Evolutionary conservation across 306 rosid species (phyloP), one percentile per base, ranked within the genome.

Genomic region (Canavalia ensiformis): DNA sequence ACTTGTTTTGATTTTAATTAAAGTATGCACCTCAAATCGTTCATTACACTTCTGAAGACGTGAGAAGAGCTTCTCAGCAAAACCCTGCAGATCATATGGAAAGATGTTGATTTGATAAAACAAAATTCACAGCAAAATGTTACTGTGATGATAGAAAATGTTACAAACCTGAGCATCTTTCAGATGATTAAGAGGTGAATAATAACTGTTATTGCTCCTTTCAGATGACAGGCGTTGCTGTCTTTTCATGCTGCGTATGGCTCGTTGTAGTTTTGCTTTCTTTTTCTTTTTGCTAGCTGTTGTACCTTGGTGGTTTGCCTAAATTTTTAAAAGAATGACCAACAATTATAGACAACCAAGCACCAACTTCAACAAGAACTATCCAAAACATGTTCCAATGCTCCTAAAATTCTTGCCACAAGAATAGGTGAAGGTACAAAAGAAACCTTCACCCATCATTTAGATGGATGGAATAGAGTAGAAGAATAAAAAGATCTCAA

Each of bases 251-350:
- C 88, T 93, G 72, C 97, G 94, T 34, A 89, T 77, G 71, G 86
- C 97, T 55, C 97, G 97, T 51, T 95, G 84, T 57, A 93, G 82
- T 85, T 95, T 93, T 62, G 92, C 94, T 83, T 91, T 79, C 90
- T 95, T 95, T 85, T 87, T 91, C 91, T 85, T 95, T 89, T 95
- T 95, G 93, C 97, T 92, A 52, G 97, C 86, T 74, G 80, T 9
- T 54, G 99, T 93, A 74, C 99, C 99, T 89, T 91, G 88, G 79
- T 95, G 92, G 78, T 81, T 90, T 64, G 95, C 99, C 99, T 93
- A 80, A 74, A 78, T 84, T 74, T 67, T 49, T 50, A 72, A 12
- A 44, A 35, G 30, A 60, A 78, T 29, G 60, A 55, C 39, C 45
- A 13, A 35, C 42, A 50, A 70, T 52, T 49, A 51, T 49, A 13